These are phyloP conservation scores for Cordyceps farinosa DNA, from an alignment of 2,329 filamentous ascomycete species.

Conservation along the genomic window DNA sequence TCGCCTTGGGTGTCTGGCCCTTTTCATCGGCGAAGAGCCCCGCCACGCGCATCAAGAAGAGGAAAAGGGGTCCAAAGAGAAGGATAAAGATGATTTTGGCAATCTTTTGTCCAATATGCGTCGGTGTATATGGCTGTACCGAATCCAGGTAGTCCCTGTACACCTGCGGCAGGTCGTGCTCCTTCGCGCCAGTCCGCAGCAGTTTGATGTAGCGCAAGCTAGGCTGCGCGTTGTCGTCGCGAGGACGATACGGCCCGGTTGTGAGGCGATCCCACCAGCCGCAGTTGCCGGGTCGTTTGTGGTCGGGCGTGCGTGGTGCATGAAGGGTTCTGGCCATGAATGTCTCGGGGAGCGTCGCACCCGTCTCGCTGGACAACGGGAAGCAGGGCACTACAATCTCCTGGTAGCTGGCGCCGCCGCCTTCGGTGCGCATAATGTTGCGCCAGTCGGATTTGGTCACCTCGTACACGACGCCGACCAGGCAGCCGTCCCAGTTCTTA, in stretches of 20 bases:
- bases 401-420: slow-evolving; percentile 78
- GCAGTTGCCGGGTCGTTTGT: slow-evolving; percentile 30
- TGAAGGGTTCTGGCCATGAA: slow-evolving; percentile 87
- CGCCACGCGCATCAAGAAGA: slow-evolving; percentile 43
- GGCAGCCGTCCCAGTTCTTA: slow-evolving; percentile 66
- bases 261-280: slow-evolving; percentile 48
- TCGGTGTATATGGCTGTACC: slow-evolving; percentile 68
- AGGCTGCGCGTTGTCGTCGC: slow-evolving; percentile 73
- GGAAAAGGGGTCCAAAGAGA: slow-evolving; percentile 54
- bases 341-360: slow-evolving; percentile 49
- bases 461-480: slow-evolving; percentile 94
- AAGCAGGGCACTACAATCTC: slow-evolving; percentile 80
- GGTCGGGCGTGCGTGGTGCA: slow-evolving; percentile 52
- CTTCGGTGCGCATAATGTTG: slow-evolving; percentile 86
- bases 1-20: slow-evolving; percentile 67
- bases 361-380: slow-evolving; percentile 48
- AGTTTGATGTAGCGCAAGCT: slow-evolving; percentile 80
- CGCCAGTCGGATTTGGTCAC: slow-evolving; percentile 79
- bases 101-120: slow-evolving; percentile 60
- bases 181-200: slow-evolving; percentile 71
- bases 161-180: slow-evolving; percentile 73
- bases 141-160: slow-evolving; percentile 71
- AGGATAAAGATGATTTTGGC: slow-evolving; percentile 62
- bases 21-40: slow-evolving; percentile 59
- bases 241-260: slow-evolving; percentile 50